A percentile compares a stretch with the other conserved stretches of the same genome.
phyloP scores from a whole-genome alignment of 2,329 filamentous ascomycete genomes.

The Fusarium hostae region DNA sequence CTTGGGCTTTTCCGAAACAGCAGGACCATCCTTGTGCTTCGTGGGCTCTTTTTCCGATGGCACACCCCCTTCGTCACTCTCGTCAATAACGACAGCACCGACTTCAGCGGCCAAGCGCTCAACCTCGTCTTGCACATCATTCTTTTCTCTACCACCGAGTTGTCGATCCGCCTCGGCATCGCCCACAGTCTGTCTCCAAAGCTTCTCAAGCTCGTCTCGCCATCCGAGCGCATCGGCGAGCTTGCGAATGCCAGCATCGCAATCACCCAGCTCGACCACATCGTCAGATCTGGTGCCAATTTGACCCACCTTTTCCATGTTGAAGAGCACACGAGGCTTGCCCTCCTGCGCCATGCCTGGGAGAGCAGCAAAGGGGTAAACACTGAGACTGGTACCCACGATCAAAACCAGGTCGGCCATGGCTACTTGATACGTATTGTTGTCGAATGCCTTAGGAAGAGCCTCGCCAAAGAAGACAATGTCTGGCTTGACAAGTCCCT shows the following conservation, averaged over 20 bases:
- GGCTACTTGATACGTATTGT: conserved; percentile 58
- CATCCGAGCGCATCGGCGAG: conserved; percentile 86
- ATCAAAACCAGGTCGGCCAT: conserved; percentile 83
- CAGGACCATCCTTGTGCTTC: background rate
- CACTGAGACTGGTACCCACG: conserved; percentile 87
- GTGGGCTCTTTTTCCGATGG: background rate
- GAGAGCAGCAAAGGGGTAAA: conserved; percentile 89
- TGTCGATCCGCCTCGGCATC: conserved; percentile 66
- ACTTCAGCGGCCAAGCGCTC: conserved; percentile 52
- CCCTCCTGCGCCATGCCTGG: conserved; percentile 71
- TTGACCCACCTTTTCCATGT: conserved; percentile 83
- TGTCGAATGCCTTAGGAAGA: conserved; percentile 56
- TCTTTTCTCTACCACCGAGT: conserved; percentile 48
- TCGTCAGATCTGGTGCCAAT: conserved; percentile 84
- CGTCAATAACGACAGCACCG: conserved; percentile 49
- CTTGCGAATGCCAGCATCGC: conserved; percentile 81
- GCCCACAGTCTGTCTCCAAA: conserved; percentile 78
- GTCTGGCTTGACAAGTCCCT: conserved; percentile 88
- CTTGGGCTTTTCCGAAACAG: background rate
- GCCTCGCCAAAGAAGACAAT: conserved; percentile 93
- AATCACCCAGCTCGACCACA: conserved; percentile 83
- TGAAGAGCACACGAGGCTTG: conserved; percentile 85
- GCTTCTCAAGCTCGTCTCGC: conserved; percentile 80
- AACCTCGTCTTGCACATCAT: conserved; percentile 59
- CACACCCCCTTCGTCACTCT: conserved; percentile 26